Conservation (phyloP, 192 early-diverging fungal species). For the Cetraspora pellucida region DNA sequence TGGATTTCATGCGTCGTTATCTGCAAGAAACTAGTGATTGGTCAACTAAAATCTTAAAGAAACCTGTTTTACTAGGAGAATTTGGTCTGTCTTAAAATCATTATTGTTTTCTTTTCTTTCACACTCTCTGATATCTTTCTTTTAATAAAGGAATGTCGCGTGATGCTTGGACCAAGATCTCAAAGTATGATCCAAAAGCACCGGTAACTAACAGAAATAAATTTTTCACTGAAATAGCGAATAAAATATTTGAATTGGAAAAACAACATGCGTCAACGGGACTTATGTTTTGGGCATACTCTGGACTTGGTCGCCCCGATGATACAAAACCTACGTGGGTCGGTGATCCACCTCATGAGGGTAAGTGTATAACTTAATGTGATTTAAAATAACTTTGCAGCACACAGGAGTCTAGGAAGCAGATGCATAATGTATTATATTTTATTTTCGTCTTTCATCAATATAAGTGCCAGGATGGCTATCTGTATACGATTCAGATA, state of each 20-base stretch:
- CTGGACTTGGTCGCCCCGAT: constrained; percentile 54
- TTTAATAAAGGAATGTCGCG: constrained; percentile 37
- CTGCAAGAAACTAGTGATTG: constrained; percentile 50
- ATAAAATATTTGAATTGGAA: constrained; percentile 40
- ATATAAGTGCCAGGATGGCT: constrained; percentile 60
- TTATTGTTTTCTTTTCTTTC: not conserved
- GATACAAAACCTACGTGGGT: constrained; percentile 44
- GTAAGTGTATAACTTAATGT: constrained; percentile 17
- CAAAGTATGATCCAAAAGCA: constrained; percentile 52
- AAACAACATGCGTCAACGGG: constrained; percentile 45
- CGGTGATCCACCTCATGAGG: constrained; percentile 64
- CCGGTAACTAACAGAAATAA: constrained; percentile 54
- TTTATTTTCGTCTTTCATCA: constrained; percentile 6
- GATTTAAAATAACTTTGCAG: constrained; percentile 11
- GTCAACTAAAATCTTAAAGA: constrained; percentile 46
- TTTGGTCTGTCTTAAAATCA: constrained; percentile 49
- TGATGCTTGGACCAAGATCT: constrained; percentile 45
- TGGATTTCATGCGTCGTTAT: constrained; percentile 46
- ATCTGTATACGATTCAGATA: constrained; percentile 64
- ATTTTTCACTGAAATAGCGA: constrained; percentile 53
- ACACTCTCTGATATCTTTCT: not conserved
- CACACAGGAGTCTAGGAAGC: not conserved
- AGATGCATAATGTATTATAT: not conserved
- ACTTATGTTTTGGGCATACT: constrained; percentile 68
- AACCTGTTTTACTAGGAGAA: constrained; percentile 61